These are phyloP conservation scores for Geranium rotundifolium DNA, from an alignment of 345 rosid species.

Conservation along the genomic window DNA sequence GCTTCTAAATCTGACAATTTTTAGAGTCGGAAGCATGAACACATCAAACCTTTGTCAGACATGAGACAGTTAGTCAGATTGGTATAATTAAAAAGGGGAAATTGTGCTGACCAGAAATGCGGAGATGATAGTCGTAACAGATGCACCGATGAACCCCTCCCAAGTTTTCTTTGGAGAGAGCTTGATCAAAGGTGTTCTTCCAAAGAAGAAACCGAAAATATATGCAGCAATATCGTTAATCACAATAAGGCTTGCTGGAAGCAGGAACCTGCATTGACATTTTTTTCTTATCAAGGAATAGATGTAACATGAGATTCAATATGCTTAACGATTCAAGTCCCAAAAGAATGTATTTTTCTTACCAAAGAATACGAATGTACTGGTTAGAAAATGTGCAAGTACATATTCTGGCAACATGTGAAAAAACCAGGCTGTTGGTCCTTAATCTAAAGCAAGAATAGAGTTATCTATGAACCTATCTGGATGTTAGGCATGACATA, in stretches of 20 bases:
- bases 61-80: no score
- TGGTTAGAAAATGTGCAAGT: neutral
- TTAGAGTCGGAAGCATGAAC: no score
- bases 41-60: no score
- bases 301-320: neutral
- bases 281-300: conserved; percentile 9
- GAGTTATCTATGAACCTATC: no score
- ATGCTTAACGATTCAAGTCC: neutral
- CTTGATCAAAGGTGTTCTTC: conserved; percentile 89
- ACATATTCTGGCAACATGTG: neutral
- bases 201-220: conserved; percentile 90
- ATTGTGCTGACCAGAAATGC: conserved; percentile 65
- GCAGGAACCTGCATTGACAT: conserved; percentile 71
- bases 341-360: neutral
- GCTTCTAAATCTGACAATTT: no score
- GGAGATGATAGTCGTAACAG: conserved; percentile 75
- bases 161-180: conserved; percentile 98
- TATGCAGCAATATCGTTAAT: conserved; percentile 90
- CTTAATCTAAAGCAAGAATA: no score
- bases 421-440: no score
- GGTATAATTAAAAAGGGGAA: no score
- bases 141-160: conserved; percentile 98
- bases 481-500: neutral
- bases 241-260: conserved; percentile 86
- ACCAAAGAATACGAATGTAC: neutral